Evolutionary conservation across 208 protist species (phyloP).

Genomic region (Angomonas ambiguus): DNA sequence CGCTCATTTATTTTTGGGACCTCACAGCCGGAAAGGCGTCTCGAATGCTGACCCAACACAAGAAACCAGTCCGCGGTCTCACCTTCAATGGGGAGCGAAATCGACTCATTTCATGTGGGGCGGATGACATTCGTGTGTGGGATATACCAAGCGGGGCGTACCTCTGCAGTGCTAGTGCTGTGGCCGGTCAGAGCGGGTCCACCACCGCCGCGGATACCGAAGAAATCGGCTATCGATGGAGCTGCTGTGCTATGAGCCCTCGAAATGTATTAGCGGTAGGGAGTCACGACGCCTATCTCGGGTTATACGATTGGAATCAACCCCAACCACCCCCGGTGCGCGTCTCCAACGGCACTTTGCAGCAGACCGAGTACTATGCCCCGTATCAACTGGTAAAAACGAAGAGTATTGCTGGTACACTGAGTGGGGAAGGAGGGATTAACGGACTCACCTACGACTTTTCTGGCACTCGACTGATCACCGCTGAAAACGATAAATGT

Average conservation of each 20-base stretch:
- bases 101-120: constrained; percentile 91
- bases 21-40: constrained; percentile 63
- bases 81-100: constrained; percentile 85
- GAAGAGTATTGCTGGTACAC: constrained; percentile 72
- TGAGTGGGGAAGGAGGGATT: constrained; percentile 91
- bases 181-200: constrained; percentile 27
- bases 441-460: constrained; percentile 91
- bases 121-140: constrained; percentile 98
- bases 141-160: constrained; percentile 93
- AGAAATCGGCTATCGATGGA: constrained; percentile 71
- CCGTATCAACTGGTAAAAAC: constrained; percentile 74
- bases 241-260: constrained; percentile 76
- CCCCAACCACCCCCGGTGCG: constrained; percentile 33
- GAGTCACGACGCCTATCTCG: constrained; percentile 86
- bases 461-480: constrained; percentile 97
- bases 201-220: constrained; percentile 53
- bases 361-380: constrained; percentile 38
- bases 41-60: constrained; percentile 96
- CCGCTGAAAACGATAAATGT: constrained; percentile 98
- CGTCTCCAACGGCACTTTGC: background rate
- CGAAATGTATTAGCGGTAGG: constrained; percentile 94
- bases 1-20: constrained; percentile 93
- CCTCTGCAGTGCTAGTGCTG: constrained; percentile 91
- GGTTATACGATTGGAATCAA: constrained; percentile 98
- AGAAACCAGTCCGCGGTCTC: constrained; percentile 96